Base-by-base conservation (phyloP, 2,329 filamentous ascomycete genomes). In the Cladosporium sp. region DNA sequence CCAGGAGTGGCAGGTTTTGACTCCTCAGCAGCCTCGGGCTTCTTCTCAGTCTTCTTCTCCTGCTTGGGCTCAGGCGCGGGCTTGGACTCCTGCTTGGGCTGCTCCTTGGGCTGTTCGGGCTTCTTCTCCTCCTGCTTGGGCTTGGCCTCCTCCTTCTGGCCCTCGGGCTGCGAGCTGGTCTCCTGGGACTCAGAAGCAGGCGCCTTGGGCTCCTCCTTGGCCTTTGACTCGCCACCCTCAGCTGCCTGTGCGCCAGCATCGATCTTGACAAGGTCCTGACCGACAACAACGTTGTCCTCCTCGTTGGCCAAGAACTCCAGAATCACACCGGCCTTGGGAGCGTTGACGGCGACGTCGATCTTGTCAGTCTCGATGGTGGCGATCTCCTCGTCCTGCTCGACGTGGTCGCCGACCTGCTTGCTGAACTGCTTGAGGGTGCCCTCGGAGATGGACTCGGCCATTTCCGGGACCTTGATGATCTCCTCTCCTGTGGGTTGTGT, bases 301-400 rank as follows among this genome's bases (percentile, higher is more conserved):
- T 98, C 95, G 69, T 88, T 92, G 69, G 90, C 95, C 35, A 98
- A 84, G 66, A 97, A 88, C 79, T 98, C 93, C 80, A 92, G 96
- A 80, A 99, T 92, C 33, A 88, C 91, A 71, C 95, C 95, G 49
- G 94, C 88, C 73, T 94, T 89, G 8, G 95, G 92, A 18, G 95
- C 93, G 80, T 97, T 98, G 76, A 99, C 93, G 29, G 94, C 90
- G 55, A 99, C 92, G 79, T 99, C 95, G 76, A 98, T 98, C 93
- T 99, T 99, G 86, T 99, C 95, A 16, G 95, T 99, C 82, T 99
- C 95, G 76, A 99, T 99, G 59, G 94, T 97, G 35, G 95, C 95
- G 78, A 99, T 94, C 79, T 99, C 95, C 81, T 98, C 95, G 76
- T 99, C 95, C 74, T 90, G 89, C 82, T 96, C 93, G 62, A 99